Evolutionary conservation across 2,329 filamentous ascomycete genomes (phyloP).

Genomic region (Aspergillus piperis): DNA sequence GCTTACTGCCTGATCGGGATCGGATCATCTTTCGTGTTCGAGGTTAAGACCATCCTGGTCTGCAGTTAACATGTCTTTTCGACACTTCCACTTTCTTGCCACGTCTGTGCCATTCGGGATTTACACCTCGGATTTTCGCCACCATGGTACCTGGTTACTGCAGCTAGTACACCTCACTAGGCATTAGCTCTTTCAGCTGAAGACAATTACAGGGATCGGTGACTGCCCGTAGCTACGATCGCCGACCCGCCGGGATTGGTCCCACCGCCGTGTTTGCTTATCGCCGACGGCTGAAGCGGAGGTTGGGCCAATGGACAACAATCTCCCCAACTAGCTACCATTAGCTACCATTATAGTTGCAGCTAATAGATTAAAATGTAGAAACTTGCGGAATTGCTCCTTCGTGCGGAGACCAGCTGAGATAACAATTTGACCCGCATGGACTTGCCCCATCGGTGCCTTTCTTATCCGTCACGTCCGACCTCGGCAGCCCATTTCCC

Average conservation of each 20-base stretch:
- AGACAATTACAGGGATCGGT: background rate
- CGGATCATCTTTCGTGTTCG: too few relatives aligned
- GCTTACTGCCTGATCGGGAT: too few relatives aligned
- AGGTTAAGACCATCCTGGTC: background rate
- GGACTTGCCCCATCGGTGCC: conserved; percentile 4
- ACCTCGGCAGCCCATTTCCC: background rate
- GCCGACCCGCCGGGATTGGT: background rate
- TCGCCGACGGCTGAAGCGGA: background rate
- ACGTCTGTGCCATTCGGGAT: background rate
- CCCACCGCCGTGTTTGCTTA: background rate
- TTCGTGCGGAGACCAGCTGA: background rate
- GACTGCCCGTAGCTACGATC: background rate
- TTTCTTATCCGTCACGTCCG: background rate
- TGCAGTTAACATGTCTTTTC: background rate
- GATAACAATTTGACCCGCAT: background rate
- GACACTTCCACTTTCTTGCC: background rate
- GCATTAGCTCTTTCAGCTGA: too few relatives aligned
- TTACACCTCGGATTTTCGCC: background rate
- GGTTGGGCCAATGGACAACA: background rate
- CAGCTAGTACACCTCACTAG: too few relatives aligned
- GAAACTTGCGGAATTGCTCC: too few relatives aligned
- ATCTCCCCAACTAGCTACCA: background rate
- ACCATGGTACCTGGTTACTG: background rate
- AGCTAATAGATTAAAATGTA: background rate
- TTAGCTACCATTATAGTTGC: background rate